Evolutionary conservation across 208 protist species (phyloP).

Genomic region (Trypanosomatidae sp.): DNA sequence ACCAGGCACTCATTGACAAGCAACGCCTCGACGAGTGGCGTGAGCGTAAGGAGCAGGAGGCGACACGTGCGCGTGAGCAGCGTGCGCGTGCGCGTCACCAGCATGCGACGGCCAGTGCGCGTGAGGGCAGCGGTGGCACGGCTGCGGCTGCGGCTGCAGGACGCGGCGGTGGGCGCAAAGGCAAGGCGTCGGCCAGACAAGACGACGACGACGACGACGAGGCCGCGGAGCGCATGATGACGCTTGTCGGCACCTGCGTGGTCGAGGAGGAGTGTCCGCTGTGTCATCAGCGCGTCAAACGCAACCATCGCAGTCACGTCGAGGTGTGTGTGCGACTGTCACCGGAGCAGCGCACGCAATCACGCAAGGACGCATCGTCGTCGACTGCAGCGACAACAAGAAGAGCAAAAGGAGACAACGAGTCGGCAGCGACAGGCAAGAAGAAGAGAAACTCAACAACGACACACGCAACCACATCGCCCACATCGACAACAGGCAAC

Average conservation of each 20-base stretch:
- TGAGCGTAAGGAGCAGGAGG: conserved; percentile 19
- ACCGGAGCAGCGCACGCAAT: neutral
- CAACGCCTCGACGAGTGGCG: conserved; percentile 44
- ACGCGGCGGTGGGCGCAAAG: neutral
- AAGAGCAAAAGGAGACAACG: neutral
- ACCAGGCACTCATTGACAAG: conserved; percentile 50
- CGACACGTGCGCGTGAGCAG: conserved; percentile 23
- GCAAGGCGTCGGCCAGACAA: neutral
- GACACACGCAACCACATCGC: neutral
- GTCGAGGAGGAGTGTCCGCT: conserved; percentile 58
- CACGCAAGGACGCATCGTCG: neutral
- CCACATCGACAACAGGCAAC: neutral
- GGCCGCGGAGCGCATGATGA: conserved; percentile 17
- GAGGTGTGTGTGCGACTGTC: conserved; percentile 21
- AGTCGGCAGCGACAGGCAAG: neutral
- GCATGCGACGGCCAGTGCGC: too few relatives aligned
- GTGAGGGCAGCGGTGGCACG: too few relatives aligned
- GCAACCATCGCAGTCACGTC: conserved; percentile 41
- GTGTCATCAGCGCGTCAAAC: conserved; percentile 28
- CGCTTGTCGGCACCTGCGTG: conserved; percentile 40
- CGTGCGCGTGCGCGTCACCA: conserved; percentile 12
- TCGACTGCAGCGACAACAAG: neutral
- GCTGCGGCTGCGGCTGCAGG: neutral
- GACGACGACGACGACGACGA: conserved; percentile 4
- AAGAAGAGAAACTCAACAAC: neutral